Percentiles rank a stretch among this genome's conserved stretches.
Evolutionary conservation across 2,329 filamentous ascomycete genomes (phyloP).

Genomic region (Phialemoniopsis sp.): DNA sequence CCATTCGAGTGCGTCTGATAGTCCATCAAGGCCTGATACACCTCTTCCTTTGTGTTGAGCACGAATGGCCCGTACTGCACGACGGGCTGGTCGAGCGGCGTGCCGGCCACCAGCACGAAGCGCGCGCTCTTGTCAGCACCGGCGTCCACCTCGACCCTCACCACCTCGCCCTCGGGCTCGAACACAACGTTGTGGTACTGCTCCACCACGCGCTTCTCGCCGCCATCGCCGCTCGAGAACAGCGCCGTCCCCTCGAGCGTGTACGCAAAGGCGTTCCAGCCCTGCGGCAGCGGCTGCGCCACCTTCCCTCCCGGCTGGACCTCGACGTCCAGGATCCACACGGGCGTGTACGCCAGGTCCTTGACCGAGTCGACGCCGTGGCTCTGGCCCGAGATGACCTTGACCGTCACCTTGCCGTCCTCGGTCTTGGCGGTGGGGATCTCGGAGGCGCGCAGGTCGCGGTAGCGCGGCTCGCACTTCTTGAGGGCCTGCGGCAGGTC

Average conservation of each 20-base stretch:
- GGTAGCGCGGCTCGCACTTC: conserved; percentile 85
- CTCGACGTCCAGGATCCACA: conserved; percentile 88
- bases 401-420: conserved; percentile 70
- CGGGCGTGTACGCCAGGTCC: conserved; percentile 87
- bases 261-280: conserved; percentile 91
- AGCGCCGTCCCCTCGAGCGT: conserved; percentile 68
- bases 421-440: conserved; percentile 73
- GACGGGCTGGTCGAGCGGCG: conserved; percentile 74
- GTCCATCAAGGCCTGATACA: conserved; percentile 73
- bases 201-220: conserved; percentile 45
- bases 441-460: conserved; percentile 74
- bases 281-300: conserved; percentile 68
- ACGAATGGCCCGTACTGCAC: conserved; percentile 87
- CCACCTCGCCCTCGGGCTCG: conserved; percentile 69
- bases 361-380: conserved; percentile 83
- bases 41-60: conserved; percentile 65
- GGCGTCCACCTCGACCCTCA: conserved; percentile 66
- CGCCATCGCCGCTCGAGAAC: conserved; percentile 50
- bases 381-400: conserved; percentile 84
- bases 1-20: conserved; percentile 71
- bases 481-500: conserved; percentile 82
- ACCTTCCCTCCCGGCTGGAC: conserved; percentile 76
- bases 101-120: conserved; percentile 71
- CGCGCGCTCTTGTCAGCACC: conserved; percentile 55
- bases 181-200: conserved; percentile 90